These are phyloP conservation scores for Melaleuca alternifolia DNA, from an alignment of 345 rosid genomes.

Conservation along the genomic window DNA sequence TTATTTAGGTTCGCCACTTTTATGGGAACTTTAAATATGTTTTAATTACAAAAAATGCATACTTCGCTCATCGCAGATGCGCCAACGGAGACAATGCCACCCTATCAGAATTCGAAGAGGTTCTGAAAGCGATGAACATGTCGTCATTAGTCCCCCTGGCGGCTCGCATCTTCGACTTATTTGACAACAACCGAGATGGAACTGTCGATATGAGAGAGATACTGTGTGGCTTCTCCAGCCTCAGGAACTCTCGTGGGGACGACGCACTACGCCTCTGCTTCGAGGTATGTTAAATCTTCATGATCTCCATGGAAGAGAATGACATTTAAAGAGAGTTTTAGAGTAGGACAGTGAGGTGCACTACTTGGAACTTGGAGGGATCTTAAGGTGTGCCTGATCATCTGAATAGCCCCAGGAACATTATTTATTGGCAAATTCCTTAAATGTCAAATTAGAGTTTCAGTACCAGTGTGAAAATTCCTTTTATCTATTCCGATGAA, in stretches of 20 bases:
- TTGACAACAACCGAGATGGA: slow-evolving; percentile 57
- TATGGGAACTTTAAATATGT: background rate
- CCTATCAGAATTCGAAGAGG: slow-evolving; percentile 48
- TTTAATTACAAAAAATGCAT: background rate
- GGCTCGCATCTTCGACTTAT: slow-evolving; percentile 47
- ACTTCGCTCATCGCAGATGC: slow-evolving; percentile 24
- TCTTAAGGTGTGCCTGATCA: background rate
- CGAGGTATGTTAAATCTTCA: slow-evolving; percentile 18
- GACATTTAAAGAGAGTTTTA: background rate
- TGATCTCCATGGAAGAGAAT: background rate
- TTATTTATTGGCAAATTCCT: background rate
- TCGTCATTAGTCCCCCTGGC: slow-evolving; percentile 43
- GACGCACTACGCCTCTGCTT: slow-evolving; percentile 57
- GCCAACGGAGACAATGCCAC: slow-evolving; percentile 58
- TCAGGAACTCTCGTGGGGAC: slow-evolving; percentile 52
- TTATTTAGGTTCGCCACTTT: background rate
- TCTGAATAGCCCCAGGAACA: background rate
- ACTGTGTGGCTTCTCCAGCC: slow-evolving; percentile 58
- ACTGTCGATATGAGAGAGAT: slow-evolving; percentile 61
- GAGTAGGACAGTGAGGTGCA: background rate
- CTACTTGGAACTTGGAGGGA: background rate
- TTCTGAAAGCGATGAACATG: slow-evolving; percentile 62
- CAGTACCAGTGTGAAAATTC: background rate
- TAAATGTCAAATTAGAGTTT: background rate
- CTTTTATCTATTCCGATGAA: background rate